Evolutionary conservation across 768 basidiomycete genomes (phyloP).

Genomic region (Macrolepiota albuminosa): DNA sequence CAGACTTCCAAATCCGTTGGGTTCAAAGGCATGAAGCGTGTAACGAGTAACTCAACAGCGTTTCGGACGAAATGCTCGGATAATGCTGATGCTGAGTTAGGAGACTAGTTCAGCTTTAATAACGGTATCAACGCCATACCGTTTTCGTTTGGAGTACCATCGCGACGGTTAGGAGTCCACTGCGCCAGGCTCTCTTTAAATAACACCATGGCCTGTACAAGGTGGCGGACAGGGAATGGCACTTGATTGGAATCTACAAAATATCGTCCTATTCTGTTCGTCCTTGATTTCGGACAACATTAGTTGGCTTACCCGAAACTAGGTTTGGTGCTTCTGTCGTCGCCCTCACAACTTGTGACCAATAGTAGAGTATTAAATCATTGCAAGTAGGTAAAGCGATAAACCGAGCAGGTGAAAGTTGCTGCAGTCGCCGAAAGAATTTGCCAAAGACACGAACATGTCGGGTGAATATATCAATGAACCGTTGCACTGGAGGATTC

Average conservation of each 20-base stretch:
- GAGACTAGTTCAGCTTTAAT: neutral
- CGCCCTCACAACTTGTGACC: slow-evolving; percentile 76
- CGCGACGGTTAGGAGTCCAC: slow-evolving; percentile 65
- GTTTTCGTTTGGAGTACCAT: slow-evolving; percentile 54
- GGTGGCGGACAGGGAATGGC: slow-evolving; percentile 70
- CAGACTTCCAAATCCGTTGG: slow-evolving; percentile 78
- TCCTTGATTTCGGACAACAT: neutral
- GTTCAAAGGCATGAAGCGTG: slow-evolving; percentile 81
- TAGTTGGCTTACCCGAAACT: slow-evolving; percentile 47
- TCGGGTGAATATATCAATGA: slow-evolving; percentile 56
- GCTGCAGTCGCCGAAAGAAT: slow-evolving; percentile 72
- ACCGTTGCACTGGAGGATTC: slow-evolving; percentile 34
- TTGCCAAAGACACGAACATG: slow-evolving; percentile 75
- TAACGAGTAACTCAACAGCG: slow-evolving; percentile 72
- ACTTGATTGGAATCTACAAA: slow-evolving; percentile 54
- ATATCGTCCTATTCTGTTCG: neutral
- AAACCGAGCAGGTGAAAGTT: slow-evolving; percentile 55
- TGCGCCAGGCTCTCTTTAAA: slow-evolving; percentile 80
- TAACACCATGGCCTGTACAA: slow-evolving; percentile 82
- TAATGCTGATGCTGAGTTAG: slow-evolving; percentile 38
- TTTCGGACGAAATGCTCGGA: slow-evolving; percentile 68
- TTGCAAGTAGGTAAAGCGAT: slow-evolving; percentile 57
- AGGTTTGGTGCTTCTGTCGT: slow-evolving; percentile 46
- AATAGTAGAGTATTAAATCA: slow-evolving; percentile 73
- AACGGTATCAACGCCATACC: slow-evolving; percentile 31